phyloP scores from a whole-genome alignment of 768 basidiomycete genomes.

The Serpula lacrymans region DNA sequence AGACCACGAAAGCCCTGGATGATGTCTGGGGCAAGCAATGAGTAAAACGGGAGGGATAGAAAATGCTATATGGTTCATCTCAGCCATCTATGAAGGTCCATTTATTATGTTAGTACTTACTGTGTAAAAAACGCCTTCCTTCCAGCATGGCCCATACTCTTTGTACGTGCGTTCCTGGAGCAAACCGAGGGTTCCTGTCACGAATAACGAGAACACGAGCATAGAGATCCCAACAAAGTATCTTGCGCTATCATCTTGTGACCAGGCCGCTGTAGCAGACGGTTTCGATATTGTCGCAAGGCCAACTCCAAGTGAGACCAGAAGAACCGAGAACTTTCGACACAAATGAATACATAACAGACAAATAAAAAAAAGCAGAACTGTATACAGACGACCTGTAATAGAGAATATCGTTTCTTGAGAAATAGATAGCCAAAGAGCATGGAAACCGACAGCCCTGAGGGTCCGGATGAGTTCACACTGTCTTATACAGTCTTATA shows the following conservation, averaged over 20 bases:
- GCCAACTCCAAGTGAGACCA: conserved; percentile 69
- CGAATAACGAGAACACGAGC: conserved; percentile 61
- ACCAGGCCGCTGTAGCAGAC: conserved; percentile 21
- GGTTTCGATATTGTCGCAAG: conserved; percentile 70
- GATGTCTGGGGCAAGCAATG: conserved; percentile 56
- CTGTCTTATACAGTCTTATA: conserved; percentile 4
- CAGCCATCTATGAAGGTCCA: not conserved
- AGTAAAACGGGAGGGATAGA: conserved; percentile 74
- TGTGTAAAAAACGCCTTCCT: conserved; percentile 81
- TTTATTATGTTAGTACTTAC: conserved; percentile 38
- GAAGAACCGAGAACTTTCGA: conserved; percentile 59
- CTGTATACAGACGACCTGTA: conserved; percentile 54
- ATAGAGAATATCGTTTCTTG: conserved; percentile 52
- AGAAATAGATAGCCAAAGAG: conserved; percentile 60
- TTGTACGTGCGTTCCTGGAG: conserved; percentile 76
- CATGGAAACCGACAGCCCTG: conserved; percentile 78
- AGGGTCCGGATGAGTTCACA: conserved; percentile 1
- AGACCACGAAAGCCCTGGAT: conserved; percentile 53
- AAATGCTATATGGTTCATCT: conserved; percentile 52
- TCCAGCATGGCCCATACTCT: conserved; percentile 76
- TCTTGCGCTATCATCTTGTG: conserved; percentile 34
- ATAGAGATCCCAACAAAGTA: conserved; percentile 70
- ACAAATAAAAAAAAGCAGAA: not conserved
- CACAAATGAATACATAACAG: not conserved
- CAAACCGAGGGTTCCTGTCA: conserved; percentile 66